Evolutionary conservation across 768 basidiomycete genomes (phyloP).

Genomic region (Butyriboletus loyo): DNA sequence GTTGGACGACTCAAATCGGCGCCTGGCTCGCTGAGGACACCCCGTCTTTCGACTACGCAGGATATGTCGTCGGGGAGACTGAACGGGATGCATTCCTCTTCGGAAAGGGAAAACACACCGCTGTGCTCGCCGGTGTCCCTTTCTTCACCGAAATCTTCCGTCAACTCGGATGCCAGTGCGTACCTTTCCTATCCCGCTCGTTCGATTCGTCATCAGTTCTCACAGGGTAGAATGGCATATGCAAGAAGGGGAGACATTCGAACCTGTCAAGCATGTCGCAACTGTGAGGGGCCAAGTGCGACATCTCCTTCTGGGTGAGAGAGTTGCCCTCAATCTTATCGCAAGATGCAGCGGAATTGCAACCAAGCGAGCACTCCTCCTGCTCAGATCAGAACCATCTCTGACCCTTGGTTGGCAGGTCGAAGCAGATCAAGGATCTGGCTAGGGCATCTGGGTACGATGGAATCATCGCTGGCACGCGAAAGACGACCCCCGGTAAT

Average conservation of each 20-base stretch:
- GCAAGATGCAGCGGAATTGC: slow-evolving; percentile 97
- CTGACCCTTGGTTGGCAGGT: slow-evolving; percentile 47
- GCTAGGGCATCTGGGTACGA: slow-evolving; percentile 76
- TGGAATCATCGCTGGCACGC: slow-evolving; percentile 89
- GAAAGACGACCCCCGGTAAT: slow-evolving; percentile 92
- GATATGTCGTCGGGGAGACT: slow-evolving; percentile 92
- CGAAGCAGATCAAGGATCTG: slow-evolving; percentile 74
- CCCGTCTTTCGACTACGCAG: slow-evolving; percentile 95
- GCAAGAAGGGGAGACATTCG: slow-evolving; percentile 76
- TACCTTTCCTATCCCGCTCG: slow-evolving; percentile 12
- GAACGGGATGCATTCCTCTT: slow-evolving; percentile 82
- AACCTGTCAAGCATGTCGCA: slow-evolving; percentile 82
- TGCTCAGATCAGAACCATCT: neutral
- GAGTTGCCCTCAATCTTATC: slow-evolving; percentile 88
- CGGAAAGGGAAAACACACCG: slow-evolving; percentile 78
- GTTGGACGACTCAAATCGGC: slow-evolving; percentile 81
- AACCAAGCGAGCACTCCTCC: slow-evolving; percentile 62
- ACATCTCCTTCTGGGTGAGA: slow-evolving; percentile 85
- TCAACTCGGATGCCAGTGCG: slow-evolving; percentile 88
- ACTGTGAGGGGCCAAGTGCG: slow-evolving; percentile 89
- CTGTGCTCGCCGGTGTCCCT: slow-evolving; percentile 89
- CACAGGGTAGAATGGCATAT: slow-evolving; percentile 91
- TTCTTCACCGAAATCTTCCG: slow-evolving; percentile 93
- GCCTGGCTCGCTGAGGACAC: slow-evolving; percentile 91
- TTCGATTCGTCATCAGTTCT: neutral